Conservation (phyloP, 2,329 filamentous ascomycete species). For the Diplodia corticola region DNA sequence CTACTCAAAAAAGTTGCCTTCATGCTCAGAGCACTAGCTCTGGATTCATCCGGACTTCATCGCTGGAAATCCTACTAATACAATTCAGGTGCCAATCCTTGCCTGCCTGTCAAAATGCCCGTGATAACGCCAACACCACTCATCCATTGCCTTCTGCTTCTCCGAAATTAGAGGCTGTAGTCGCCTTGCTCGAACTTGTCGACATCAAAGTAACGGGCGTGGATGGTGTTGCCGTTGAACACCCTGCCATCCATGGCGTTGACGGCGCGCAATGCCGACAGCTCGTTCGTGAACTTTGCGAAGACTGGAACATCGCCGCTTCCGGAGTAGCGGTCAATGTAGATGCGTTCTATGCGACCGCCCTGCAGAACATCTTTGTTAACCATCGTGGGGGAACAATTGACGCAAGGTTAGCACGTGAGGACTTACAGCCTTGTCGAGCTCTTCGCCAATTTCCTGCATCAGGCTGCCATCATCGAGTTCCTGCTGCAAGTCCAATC, state of each 20-base stretch:
- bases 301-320: constrained; percentile 67
- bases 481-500: constrained; percentile 78
- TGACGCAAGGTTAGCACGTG: constrained; percentile 16
- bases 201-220: constrained; percentile 77
- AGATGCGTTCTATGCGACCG: constrained; percentile 77
- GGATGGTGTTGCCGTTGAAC: constrained; percentile 84
- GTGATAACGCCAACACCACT: not conserved
- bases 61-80: not conserved
- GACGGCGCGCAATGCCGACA: constrained; percentile 87
- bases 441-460: constrained; percentile 95
- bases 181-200: constrained; percentile 66
- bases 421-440: constrained; percentile 69
- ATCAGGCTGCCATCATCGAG: constrained; percentile 67
- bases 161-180: not conserved
- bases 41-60: not conserved
- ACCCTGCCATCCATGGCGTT: constrained; percentile 84
- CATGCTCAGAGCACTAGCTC: no score
- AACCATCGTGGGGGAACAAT: constrained; percentile 24
- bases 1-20: no score
- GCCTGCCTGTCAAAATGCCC: not conserved
- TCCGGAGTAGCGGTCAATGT: constrained; percentile 63
- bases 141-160: not conserved
- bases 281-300: constrained; percentile 84
- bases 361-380: constrained; percentile 58
- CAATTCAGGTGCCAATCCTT: not conserved